A percentile compares a stretch with the other conserved stretches of the same genome.
Evolutionary conservation across 257 asterid genomes (phyloP).

Genomic region (Ilex asprella): DNA sequence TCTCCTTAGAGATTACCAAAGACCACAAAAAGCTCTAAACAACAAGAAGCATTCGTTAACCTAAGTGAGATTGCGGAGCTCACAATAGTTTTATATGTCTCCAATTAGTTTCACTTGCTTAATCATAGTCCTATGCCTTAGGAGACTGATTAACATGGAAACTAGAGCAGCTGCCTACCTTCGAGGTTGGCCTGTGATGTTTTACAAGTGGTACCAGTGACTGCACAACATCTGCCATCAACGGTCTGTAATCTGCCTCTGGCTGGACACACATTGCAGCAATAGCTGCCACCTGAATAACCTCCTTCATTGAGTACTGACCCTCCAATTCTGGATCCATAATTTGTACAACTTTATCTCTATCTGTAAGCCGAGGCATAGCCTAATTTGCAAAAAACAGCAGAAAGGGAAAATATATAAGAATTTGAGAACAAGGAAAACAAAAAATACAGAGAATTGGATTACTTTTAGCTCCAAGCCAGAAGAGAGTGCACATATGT

Average conservation of each 20-base stretch:
- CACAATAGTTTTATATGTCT: no score
- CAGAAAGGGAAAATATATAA: not conserved
- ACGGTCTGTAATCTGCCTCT: slow-evolving; percentile 89
- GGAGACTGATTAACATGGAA: slow-evolving; percentile 44
- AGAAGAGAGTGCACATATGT: not conserved
- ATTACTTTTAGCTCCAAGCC: not conserved
- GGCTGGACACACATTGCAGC: slow-evolving; percentile 93
- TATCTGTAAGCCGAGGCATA: slow-evolving; percentile 65
- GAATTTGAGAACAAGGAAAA: not conserved
- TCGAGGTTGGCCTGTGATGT: slow-evolving; percentile 34
- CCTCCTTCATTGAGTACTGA: slow-evolving; percentile 80
- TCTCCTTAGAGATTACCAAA: no score
- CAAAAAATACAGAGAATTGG: not conserved
- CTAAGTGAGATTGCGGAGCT: not conserved
- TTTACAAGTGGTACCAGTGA: slow-evolving; percentile 79
- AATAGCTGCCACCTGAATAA: slow-evolving; percentile 80
- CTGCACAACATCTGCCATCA: slow-evolving; percentile 90
- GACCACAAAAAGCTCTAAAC: no score
- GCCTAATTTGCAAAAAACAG: slow-evolving; percentile 38
- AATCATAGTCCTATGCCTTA: slow-evolving; percentile 17
- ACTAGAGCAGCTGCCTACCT: slow-evolving; percentile 30
- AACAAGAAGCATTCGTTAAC: no score
- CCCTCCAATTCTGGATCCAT: slow-evolving; percentile 88
- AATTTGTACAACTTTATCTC: slow-evolving; percentile 70
- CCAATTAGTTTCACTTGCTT: not conserved